Evolutionary conservation across 2,329 filamentous ascomycete genomes (phyloP).

Genomic region (Aurifilum marmelostoma): DNA sequence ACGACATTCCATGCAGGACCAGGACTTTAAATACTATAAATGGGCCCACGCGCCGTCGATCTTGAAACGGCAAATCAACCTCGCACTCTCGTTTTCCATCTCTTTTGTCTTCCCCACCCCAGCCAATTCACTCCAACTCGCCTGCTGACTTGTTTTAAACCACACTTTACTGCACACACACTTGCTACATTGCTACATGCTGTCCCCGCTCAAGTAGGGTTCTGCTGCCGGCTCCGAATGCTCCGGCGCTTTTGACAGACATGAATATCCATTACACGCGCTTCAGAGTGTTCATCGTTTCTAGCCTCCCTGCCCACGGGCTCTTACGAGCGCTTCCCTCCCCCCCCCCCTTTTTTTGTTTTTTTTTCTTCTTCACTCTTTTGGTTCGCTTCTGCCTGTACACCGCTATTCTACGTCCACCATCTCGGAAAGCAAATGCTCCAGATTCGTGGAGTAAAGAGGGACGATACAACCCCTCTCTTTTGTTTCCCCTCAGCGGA

Average conservation of each 20-base stretch:
- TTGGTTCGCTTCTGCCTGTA: conserved; percentile 3
- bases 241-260: background rate
- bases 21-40: background rate
- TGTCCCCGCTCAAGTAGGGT: background rate
- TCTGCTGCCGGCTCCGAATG: conserved; percentile 7
- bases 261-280: background rate
- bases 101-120: too few relatives aligned
- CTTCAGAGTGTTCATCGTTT: background rate
- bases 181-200: too few relatives aligned
- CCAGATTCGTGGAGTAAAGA: conserved; percentile 12
- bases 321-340: background rate
- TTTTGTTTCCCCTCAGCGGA: too few relatives aligned
- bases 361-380: background rate
- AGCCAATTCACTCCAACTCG: background rate
- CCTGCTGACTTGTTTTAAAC: background rate
- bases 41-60: background rate
- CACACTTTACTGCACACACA: background rate
- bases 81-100: background rate
- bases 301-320: too few relatives aligned
- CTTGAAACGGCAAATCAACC: background rate
- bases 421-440: background rate
- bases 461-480: background rate
- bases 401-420: background rate
- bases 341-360: background rate
- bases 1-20: background rate